Evolutionary conservation across 495 filamentous ascomycete genomes (phyloP), one percentile per base, ranked within the genome.

Genomic region (Umbilicaria muhlenbergii): DNA sequence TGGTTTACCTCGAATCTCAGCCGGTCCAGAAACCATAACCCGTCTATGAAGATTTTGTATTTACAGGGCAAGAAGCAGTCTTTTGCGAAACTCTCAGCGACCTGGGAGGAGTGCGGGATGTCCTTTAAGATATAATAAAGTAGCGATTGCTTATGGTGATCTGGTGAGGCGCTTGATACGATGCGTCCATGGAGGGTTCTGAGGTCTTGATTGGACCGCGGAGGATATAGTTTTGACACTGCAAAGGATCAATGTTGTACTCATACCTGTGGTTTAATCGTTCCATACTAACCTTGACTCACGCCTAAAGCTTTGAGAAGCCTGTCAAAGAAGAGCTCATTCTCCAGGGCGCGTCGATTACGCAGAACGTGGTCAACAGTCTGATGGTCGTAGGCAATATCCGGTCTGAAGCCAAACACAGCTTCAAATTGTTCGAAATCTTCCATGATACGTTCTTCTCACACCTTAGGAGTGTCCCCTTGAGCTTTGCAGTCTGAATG

Each of bases 121-220:
- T 88, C 82, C 51, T 82, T 79, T 11, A 88, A 70, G 43, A 91
- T 62, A 61, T 91, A 91, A 62, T 80, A 88, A 43, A 91, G 63
- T 37, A 86, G 67, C 11, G 81, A 81, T 51, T 83, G 74, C 58
- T 86, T 84, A 55, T 84, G 75, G 59, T 82, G 78, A 36, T 75
- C 63, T 18, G 80, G 70, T 39, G 76, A 67, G 33, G 64, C 66
- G 16, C 67, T 69, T 36, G 62, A 66, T 46, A 75, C 68, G 44
- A 91, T 79, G 32, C 73, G 69, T 21, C 69, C 58, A 57, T 86
- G 71, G 1, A 88, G 70, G 31, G 67, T 68, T 51, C 71, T 73
- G 24, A 88, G 68, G 44, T 76, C 74, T 38, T 60, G 58, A 48
- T 77, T 77, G 32, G 70, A 69, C 50, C 70, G 74, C 0, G 84